phyloP scores from a whole-genome alignment of 108 stramenopile species.

The Discostella pseudostelligera region DNA sequence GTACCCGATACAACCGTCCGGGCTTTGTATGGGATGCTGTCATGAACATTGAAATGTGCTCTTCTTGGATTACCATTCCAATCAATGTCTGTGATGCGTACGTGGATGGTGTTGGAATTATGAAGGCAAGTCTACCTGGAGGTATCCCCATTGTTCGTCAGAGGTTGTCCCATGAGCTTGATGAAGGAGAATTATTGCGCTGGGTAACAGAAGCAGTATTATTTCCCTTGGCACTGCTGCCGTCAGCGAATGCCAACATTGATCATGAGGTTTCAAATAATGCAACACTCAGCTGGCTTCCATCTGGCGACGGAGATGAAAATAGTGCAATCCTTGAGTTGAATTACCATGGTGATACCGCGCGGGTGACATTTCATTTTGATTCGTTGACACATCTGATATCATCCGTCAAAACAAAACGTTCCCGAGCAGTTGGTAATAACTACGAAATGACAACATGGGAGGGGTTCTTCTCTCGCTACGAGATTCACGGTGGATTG shows the following conservation, averaged over 20 bases:
- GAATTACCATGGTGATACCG: slow-evolving; percentile 2
- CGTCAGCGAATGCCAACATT: background rate
- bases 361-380: slow-evolving; percentile 19
- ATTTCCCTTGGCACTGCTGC: slow-evolving; percentile 24
- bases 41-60: slow-evolving; percentile 7
- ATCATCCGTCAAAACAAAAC: slow-evolving; percentile 12
- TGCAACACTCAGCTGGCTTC: slow-evolving; percentile 16
- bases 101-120: slow-evolving; percentile 21
- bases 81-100: slow-evolving; percentile 29
- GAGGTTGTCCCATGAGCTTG: slow-evolving; percentile 19
- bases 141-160: slow-evolving; percentile 21
- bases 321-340: slow-evolving; percentile 20
- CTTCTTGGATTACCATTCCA: slow-evolving; percentile 5
- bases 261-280: background rate
- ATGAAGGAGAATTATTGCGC: slow-evolving; percentile 27
- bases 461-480: slow-evolving; percentile 23
- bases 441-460: slow-evolving; percentile 12
- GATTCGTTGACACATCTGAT: slow-evolving; percentile 18
- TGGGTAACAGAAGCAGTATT: slow-evolving; percentile 28
- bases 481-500: slow-evolving; percentile 26
- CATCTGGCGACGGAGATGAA: slow-evolving; percentile 2
- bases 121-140: slow-evolving; percentile 24
- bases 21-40: slow-evolving; percentile 42
- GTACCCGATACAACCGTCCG: slow-evolving; percentile 11
- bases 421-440: slow-evolving; percentile 8